Evolutionary conservation across 371 early-diverging fungal genomes (phyloP), one percentile per base, ranked within the genome.

Genomic region (Basidiobolus meristosporus): DNA sequence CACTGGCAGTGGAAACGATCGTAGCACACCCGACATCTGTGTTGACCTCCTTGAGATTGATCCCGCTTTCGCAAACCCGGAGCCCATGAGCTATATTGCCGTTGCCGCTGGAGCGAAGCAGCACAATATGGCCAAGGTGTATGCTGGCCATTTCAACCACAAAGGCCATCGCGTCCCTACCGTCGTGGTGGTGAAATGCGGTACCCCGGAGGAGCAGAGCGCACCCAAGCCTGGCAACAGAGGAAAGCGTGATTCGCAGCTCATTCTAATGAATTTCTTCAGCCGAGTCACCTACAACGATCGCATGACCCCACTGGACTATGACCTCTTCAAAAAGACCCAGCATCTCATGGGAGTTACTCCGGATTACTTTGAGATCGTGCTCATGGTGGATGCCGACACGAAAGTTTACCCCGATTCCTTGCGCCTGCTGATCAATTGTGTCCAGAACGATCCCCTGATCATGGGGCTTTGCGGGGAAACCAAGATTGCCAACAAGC

Each of bases 201-300:
- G 90, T 31, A 61, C 63, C 30, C 63, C 68, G 20, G 68, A 54
- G 14, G 80, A 82, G 45, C 55, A 57, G 43, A 78, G 81, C 32
- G 69, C 70, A 39, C 59, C 75, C 39, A 81, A 81, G 58, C 68
- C 81, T 11, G 86, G 86, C 22, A 89, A 95, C 53, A 63, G 95
- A 43, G 92, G 95, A 40, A 95, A 93, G 52, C 73, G 95, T 54
- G 95, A 95, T 54, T 82, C 83, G 15, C 92, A 95, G 65, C 51
- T 85, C 50, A 82, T 95, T 44, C 46, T 91, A 43, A 91, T 95
- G 92, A 71, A 75, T 54, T 95, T 90, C 48, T 87, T 88, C 54
- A 74, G 76, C 20, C 71, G 77, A 19, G 71, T 81, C 21, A 66
- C 71, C 35, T 78, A 73, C 62, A 76, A 82, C 51, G 83, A 85